phyloP scores from a whole-genome alignment of 495 filamentous ascomycete genomes.

The Aspergillus kassunensis region DNA sequence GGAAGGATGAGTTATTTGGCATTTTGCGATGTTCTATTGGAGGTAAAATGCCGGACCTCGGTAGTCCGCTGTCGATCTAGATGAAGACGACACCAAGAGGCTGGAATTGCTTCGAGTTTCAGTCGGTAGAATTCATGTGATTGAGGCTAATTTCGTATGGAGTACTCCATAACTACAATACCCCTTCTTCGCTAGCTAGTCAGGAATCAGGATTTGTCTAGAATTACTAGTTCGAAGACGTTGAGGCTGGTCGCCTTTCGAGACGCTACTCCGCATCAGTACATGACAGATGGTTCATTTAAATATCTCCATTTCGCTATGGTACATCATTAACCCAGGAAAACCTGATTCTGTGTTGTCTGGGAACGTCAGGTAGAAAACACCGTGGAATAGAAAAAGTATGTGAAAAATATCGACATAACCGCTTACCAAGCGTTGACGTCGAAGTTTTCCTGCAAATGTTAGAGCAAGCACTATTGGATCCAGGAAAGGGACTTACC shows the following conservation, averaged over 20 bases:
- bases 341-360: background rate
- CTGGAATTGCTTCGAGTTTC: too few relatives aligned
- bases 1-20: too few relatives aligned
- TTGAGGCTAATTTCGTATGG: too few relatives aligned
- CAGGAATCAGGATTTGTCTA: background rate
- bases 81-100: too few relatives aligned
- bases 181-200: too few relatives aligned
- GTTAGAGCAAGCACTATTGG: constrained; percentile 9
- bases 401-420: background rate
- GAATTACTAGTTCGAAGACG: background rate
- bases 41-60: too few relatives aligned
- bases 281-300: background rate
- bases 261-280: background rate
- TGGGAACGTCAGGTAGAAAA: constrained; percentile 9
- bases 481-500: constrained; percentile 41
- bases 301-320: constrained; percentile 10
- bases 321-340: constrained; percentile 15
- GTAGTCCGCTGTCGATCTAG: too few relatives aligned
- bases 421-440: constrained; percentile 65
- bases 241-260: background rate
- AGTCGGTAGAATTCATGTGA: background rate
- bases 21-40: too few relatives aligned
- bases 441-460: constrained; percentile 68
- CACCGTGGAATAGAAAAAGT: constrained; percentile 7
- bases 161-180: too few relatives aligned